These are phyloP conservation scores for Sarcodon sp. DNA, from an alignment of 768 basidiomycete species.

Conservation along the genomic window DNA sequence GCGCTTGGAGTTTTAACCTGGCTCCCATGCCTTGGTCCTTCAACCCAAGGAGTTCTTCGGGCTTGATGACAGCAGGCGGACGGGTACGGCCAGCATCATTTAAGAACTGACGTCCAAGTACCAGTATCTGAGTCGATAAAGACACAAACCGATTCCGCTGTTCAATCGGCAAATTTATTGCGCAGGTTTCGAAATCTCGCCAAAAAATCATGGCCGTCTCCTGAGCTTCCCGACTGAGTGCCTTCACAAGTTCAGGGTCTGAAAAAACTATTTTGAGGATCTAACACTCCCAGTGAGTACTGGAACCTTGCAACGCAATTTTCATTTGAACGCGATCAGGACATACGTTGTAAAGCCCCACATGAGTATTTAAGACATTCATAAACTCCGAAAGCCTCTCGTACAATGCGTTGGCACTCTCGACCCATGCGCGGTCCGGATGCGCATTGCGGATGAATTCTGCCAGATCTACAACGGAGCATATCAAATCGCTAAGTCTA, in stretches of 20 bases:
- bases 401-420: conserved; percentile 77
- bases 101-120: conserved; percentile 80
- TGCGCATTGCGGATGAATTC: conserved; percentile 91
- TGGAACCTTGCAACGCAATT: conserved; percentile 3
- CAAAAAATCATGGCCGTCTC: conserved; percentile 90
- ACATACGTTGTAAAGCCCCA: conserved; percentile 79
- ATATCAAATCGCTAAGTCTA: conserved; percentile 89
- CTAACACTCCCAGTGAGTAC: conserved; percentile 21
- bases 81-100: conserved; percentile 50
- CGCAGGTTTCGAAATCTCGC: conserved; percentile 96
- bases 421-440: conserved; percentile 75
- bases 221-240: conserved; percentile 61
- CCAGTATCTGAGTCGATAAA: conserved; percentile 79
- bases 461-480: conserved; percentile 92
- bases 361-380: conserved; percentile 93
- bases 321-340: neutral
- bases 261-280: conserved; percentile 58
- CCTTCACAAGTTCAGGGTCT: conserved; percentile 51
- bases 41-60: conserved; percentile 56
- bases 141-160: conserved; percentile 77
- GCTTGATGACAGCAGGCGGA: conserved; percentile 54
- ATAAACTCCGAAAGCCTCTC: conserved; percentile 92
- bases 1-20: conserved; percentile 60
- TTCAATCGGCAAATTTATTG: conserved; percentile 73
- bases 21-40: conserved; percentile 71